phyloP scores from a whole-genome alignment of 805 yeast species.

The Barnettozyma vustinii region DNA sequence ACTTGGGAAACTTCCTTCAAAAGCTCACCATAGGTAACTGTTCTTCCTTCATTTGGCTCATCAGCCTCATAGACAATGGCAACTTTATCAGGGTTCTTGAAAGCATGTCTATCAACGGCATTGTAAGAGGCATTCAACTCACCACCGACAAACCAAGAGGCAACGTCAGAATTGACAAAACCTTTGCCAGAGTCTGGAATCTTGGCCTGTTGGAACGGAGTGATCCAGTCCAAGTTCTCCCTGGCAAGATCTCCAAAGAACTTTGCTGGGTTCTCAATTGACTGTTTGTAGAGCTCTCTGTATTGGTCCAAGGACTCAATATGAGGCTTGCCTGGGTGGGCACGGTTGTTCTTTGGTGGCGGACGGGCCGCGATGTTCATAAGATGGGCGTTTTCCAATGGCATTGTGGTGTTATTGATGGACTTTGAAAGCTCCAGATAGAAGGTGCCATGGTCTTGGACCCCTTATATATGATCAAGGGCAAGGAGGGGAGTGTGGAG shows the following conservation, averaged over 20 bases:
- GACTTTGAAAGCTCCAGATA: too few relatives aligned
- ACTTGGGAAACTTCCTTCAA: slow-evolving; percentile 64
- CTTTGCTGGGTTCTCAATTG: slow-evolving; percentile 73
- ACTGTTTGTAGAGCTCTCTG: slow-evolving; percentile 64
- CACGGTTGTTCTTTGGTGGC: slow-evolving; percentile 22
- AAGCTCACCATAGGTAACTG: slow-evolving; percentile 65
- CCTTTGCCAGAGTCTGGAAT: slow-evolving; percentile 33
- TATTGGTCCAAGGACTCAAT: slow-evolving; percentile 52
- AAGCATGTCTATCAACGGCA: slow-evolving; percentile 79
- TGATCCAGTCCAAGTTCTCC: slow-evolving; percentile 74
- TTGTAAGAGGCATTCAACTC: slow-evolving; percentile 76
- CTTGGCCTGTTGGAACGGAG: slow-evolving; percentile 69
- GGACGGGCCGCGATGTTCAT: slow-evolving; percentile 25
- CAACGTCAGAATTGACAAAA: slow-evolving; percentile 44
- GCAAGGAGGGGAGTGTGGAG: background rate
- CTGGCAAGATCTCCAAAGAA: slow-evolving; percentile 80
- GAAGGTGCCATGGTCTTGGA: background rate
- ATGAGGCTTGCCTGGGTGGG: slow-evolving; percentile 22
- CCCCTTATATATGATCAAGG: background rate
- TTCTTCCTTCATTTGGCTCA: slow-evolving; percentile 59
- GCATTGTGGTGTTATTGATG: slow-evolving; percentile 8
- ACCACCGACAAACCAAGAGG: slow-evolving; percentile 78
- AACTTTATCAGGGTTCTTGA: slow-evolving; percentile 59
- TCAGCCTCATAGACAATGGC: slow-evolving; percentile 82
- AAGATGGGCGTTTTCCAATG: slow-evolving; percentile 27